Conservation (phyloP, 2,329 filamentous ascomycete genomes). For the Aureobasidium sp. region DNA sequence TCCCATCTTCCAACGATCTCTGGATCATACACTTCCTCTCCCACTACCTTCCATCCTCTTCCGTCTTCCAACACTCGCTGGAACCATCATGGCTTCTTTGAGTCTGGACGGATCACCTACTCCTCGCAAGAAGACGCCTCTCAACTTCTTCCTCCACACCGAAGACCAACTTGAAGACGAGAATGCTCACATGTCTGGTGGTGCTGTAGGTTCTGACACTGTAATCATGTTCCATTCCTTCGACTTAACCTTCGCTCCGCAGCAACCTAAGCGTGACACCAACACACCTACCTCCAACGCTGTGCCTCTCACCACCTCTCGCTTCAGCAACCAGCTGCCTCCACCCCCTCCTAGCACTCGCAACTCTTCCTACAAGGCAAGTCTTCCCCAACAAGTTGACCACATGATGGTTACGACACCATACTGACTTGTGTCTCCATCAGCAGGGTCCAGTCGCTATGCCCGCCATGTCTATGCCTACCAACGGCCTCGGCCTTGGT, state of each 20-base stretch:
- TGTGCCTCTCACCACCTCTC: slow-evolving; percentile 29
- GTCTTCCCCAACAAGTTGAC: not conserved
- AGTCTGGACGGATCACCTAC: slow-evolving; percentile 31
- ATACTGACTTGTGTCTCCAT: not conserved
- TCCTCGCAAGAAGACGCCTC: slow-evolving; percentile 27
- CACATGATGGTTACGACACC: not conserved
- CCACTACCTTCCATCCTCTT: not conserved
- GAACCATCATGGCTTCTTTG: slow-evolving; percentile 25
- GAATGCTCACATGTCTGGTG: not conserved
- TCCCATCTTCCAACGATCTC: not conserved
- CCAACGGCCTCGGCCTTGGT: not conserved
- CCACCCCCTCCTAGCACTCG: not conserved
- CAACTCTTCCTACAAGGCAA: slow-evolving; percentile 5
- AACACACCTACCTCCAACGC: slow-evolving; percentile 7
- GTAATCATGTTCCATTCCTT: not conserved
- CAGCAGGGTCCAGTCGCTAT: not conserved
- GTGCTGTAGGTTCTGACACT: slow-evolving; percentile 2
- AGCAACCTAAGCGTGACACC: not conserved
- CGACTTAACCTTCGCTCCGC: slow-evolving; percentile 1
- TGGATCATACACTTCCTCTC: not conserved
- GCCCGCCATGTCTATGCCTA: not conserved
- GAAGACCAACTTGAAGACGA: slow-evolving; percentile 7
- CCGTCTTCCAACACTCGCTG: not conserved
- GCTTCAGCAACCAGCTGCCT: slow-evolving; percentile 25
- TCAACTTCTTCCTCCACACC: slow-evolving; percentile 18